A percentile compares a stretch with the other conserved stretches of the same genome.
Conservation (phyloP, 257 asterid genomes). For the Buddleja alternifolia region DNA sequence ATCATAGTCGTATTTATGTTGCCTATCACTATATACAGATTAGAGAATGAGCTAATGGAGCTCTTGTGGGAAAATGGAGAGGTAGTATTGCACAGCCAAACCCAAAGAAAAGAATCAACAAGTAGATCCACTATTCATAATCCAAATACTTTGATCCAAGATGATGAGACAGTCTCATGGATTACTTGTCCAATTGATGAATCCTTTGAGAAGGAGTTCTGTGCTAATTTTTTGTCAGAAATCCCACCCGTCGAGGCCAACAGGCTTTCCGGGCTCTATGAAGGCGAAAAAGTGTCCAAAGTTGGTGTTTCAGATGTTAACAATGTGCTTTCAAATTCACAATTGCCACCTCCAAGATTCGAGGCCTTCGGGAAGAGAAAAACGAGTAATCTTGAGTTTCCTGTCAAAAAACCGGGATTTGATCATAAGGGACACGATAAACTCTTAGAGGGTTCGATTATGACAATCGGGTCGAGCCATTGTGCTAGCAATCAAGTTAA, state of each 20-base stretch:
- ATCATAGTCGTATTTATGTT: too few species aligned
- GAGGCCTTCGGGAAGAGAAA: slow-evolving; percentile 31
- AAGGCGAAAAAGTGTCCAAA: slow-evolving; percentile 30
- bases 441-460: slow-evolving; percentile 45
- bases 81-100: slow-evolving; percentile 66
- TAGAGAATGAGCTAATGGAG: slow-evolving; percentile 72
- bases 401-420: slow-evolving; percentile 19
- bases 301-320: slow-evolving; percentile 23
- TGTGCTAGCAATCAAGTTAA: slow-evolving; percentile 76
- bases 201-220: slow-evolving; percentile 68
- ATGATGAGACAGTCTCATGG: slow-evolving; percentile 62
- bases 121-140: slow-evolving; percentile 29
- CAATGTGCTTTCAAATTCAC: slow-evolving; percentile 25
- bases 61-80: slow-evolving; percentile 89
- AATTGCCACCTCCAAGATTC: slow-evolving; percentile 51
- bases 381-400: slow-evolving; percentile 18
- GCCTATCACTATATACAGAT: too few species aligned
- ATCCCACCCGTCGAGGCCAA: slow-evolving; percentile 35
- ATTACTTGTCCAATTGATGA: slow-evolving; percentile 59
- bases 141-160: slow-evolving; percentile 47
- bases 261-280: slow-evolving; percentile 26
- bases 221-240: slow-evolving; percentile 55
- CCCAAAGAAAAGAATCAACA: slow-evolving; percentile 40
- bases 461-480: slow-evolving; percentile 73
- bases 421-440: slow-evolving; percentile 22